Conservation (phyloP, 768 basidiomycete species). For the Aureoboletus auriporus region DNA sequence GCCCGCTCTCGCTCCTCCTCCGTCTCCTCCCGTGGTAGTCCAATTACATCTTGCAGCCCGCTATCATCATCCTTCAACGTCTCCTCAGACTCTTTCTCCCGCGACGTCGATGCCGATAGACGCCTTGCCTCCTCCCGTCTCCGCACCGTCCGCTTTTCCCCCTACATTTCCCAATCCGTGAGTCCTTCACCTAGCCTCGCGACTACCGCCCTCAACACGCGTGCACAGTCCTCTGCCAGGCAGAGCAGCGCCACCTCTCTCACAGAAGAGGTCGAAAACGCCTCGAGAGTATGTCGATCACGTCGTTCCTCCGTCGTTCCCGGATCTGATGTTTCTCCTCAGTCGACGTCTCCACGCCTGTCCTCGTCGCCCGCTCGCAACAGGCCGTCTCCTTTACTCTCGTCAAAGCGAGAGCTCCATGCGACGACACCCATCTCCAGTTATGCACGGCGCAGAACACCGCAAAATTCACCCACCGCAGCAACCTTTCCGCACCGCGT, state of each 20-base stretch:
- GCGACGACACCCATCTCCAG: constrained; percentile 76
- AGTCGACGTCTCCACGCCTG: constrained; percentile 34
- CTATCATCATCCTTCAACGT: constrained; percentile 36
- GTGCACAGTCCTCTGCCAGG: constrained; percentile 36
- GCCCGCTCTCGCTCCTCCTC: constrained; percentile 40
- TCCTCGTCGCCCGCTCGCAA: constrained; percentile 42
- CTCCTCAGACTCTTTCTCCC: constrained; percentile 19
- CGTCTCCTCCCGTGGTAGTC: constrained; percentile 39
- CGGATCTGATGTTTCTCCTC: constrained; percentile 29
- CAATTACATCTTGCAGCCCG: constrained; percentile 28
- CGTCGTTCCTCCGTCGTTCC: constrained; percentile 22
- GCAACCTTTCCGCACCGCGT: constrained; percentile 50
- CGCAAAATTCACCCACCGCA: constrained; percentile 66
- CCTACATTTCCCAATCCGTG: constrained; percentile 28
- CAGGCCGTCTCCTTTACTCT: constrained; percentile 41
- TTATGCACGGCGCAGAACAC: constrained; percentile 76
- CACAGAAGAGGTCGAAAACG: constrained; percentile 23
- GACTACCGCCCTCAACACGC: not conserved
- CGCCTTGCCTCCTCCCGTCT: constrained; percentile 25
- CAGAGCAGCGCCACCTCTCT: constrained; percentile 46
- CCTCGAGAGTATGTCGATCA: constrained; percentile 34
- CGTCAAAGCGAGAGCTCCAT: constrained; percentile 50
- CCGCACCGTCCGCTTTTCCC: constrained; percentile 27
- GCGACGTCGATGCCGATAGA: constrained; percentile 29
- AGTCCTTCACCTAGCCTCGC: constrained; percentile 1